Base-by-base conservation (phyloP, 75 land plant genomes). In the Cunninghamia lanceolata region DNA sequence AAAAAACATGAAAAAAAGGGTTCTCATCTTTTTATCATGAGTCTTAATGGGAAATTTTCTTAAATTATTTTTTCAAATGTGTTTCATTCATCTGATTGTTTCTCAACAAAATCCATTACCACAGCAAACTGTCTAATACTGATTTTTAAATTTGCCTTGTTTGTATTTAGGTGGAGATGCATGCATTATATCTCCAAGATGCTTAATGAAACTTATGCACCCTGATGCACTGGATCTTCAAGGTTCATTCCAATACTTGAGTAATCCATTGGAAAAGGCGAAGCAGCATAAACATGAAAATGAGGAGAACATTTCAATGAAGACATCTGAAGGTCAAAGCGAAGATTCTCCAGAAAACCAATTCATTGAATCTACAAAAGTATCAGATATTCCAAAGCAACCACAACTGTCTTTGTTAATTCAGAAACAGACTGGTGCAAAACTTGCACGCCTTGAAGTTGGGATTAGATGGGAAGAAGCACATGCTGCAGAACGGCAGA, bases 81-180 rank as follows among this genome's bases (percentile, higher is more conserved):
- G 52, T 83, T 86, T 40, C 9, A 34, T 85, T 45, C n/a, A 39
- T 10, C 38, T 19, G 16, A 53, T 46, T 81, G 86, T 30, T 45
- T 47, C 32, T 76, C n/a, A 47, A 68, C 9, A 50, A 11, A 78
- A 36, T 9, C 21, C 13, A n/a, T 81, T 50, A 13, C 83, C 59
- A 63, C 66, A 46, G 9, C 1, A 40, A 21, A 30, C 9, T 66
- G 40, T 38, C 43, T 80, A 34, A 30, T 21, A 32, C 85, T 87
- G 21, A 15, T 52, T 83, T 59, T 39, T 9, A 36, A 39, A 54
- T 70, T 81, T 81, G 46, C 17, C 52, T 86, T 43, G 34, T 42
- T 78, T 87, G 19, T 35, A 71, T 82, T 9, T 87, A 95, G 97
- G 97, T 91, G 97, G 97, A 73, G 93, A 94, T 86, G 94, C 95